Evolutionary conservation across 495 filamentous ascomycete genomes (phyloP), one percentile per base, ranked within the genome.

Genomic region (Hyaloscypha variabilis): DNA sequence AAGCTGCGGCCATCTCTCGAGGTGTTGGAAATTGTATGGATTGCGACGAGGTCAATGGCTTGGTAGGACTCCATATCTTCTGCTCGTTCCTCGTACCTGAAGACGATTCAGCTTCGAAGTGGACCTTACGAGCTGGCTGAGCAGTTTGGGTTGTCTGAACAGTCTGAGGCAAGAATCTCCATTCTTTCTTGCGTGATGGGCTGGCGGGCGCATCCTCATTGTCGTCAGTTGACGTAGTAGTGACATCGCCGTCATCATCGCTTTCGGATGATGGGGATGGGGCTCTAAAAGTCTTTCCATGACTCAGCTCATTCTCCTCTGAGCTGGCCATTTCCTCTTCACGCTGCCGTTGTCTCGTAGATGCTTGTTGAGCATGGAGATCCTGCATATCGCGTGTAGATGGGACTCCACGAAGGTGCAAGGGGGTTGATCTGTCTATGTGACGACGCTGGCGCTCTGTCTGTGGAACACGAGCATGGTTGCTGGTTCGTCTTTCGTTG

Each of bases 391-490:
- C 21, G 3, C 21, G 11, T 21, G 56, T n/a, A 8, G 23, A n/a
- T 8, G 29, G 19, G 23, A 21, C 29, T 11, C 21, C 31, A 19
- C 25, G 21, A 23, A 23, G 34, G 31, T n/a, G 19, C 30, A 39
- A 24, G 8, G 29, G n/a, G 3, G 34, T 59, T 42, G 49, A 52
- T 52, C 42, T n/a, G 14, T 23, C 6, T 4, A 19, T 17, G 1
- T 39, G 28, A 42, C 56, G 28, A 24, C 4, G 56, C 56, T 42
- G 34, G 8, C 30, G 56, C 56, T 59, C 56, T 10, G 56, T 59
- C 30, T 59, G 56, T 21, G 56, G 56, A 42, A 14, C 56, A 23
- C 23, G n/a, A 8, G 56, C 8, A 4, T 19, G 13, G 19, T 19
- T 46, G 39, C 39, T 46, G 39, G 19, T 17, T 46, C 17, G 39